These are phyloP conservation scores for Huntiella savannae DNA, from an alignment of 2,329 filamentous ascomycete genomes.

Conservation along the genomic window DNA sequence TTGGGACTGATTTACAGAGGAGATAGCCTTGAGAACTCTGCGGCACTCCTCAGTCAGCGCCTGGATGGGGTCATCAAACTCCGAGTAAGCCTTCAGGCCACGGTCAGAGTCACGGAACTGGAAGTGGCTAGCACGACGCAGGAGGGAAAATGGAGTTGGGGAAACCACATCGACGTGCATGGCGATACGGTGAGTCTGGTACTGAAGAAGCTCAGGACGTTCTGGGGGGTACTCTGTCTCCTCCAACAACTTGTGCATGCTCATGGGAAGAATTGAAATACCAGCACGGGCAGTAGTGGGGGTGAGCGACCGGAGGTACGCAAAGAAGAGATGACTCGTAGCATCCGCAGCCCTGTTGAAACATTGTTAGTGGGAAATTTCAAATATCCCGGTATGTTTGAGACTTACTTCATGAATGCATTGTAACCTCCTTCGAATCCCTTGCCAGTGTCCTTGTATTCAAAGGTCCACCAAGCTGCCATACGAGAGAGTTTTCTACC, in stretches of 20 bases:
- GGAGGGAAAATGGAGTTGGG: constrained; percentile 75
- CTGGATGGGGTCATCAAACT: constrained; percentile 72
- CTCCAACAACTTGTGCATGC: constrained; percentile 72
- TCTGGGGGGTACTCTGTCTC: constrained; percentile 90
- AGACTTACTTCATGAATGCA: constrained; percentile 46
- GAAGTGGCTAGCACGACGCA: constrained; percentile 84
- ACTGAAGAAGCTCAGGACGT: constrained; percentile 55
- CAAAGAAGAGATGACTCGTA: constrained; percentile 93
- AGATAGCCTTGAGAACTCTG: constrained; percentile 74
- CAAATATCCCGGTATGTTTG: not conserved
- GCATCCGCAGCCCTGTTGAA: constrained; percentile 65
- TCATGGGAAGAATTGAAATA: constrained; percentile 74
- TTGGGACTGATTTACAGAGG: constrained; percentile 70
- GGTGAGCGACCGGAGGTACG: constrained; percentile 75
- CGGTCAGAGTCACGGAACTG: constrained; percentile 80
- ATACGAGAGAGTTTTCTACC: constrained; percentile 86
- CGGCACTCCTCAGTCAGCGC: constrained; percentile 87
- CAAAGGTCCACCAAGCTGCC: constrained; percentile 98
- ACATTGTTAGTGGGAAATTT: constrained; percentile 16
- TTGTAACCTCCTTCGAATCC: constrained; percentile 93
- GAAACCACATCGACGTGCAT: constrained; percentile 96
- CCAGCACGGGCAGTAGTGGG: constrained; percentile 62
- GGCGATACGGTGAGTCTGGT: constrained; percentile 69
- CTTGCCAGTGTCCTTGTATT: constrained; percentile 67
- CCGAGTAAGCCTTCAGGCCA: constrained; percentile 68